A percentile compares a stretch with the other conserved stretches of the same genome.
Evolutionary conservation across 148 eudicot genomes (phyloP).

Genomic region (Silene latifolia): DNA sequence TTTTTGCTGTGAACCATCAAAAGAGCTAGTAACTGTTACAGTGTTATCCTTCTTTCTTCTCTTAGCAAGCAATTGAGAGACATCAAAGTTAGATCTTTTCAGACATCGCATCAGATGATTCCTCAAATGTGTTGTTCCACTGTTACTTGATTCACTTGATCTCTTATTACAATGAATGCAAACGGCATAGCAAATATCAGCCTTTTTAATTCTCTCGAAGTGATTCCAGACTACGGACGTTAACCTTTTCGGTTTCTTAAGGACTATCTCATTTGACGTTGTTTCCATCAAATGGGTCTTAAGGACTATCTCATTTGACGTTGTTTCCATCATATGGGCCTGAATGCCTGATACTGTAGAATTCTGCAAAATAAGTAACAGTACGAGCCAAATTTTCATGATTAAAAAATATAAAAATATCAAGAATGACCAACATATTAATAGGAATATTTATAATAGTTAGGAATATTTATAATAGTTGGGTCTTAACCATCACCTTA

Average conservation of each 20-base stretch:
- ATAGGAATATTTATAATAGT: too few species aligned
- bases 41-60: conserved; percentile 64
- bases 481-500: too few species aligned
- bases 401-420: background rate
- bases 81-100: conserved; percentile 84
- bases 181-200: conserved; percentile 82
- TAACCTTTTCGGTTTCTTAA: conserved; percentile 86
- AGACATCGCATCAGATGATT: conserved; percentile 92
- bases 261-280: conserved; percentile 46
- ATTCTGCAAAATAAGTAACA: conserved; percentile 28
- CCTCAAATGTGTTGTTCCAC: conserved; percentile 95
- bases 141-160: conserved; percentile 92
- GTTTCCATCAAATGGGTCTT: conserved; percentile 77
- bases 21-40: conserved; percentile 41
- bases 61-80: conserved; percentile 81
- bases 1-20: conserved; percentile 56
- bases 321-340: conserved; percentile 68
- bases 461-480: too few species aligned
- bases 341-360: conserved; percentile 31
- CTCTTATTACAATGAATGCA: conserved; percentile 90
- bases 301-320: conserved; percentile 47
- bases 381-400: background rate
- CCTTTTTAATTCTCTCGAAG: conserved; percentile 88
- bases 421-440: background rate
- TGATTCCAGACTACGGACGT: conserved; percentile 97